These are phyloP conservation scores for Nepenthes alata DNA, from an alignment of 179 eudicot genomes.

Conservation along the genomic window DNA sequence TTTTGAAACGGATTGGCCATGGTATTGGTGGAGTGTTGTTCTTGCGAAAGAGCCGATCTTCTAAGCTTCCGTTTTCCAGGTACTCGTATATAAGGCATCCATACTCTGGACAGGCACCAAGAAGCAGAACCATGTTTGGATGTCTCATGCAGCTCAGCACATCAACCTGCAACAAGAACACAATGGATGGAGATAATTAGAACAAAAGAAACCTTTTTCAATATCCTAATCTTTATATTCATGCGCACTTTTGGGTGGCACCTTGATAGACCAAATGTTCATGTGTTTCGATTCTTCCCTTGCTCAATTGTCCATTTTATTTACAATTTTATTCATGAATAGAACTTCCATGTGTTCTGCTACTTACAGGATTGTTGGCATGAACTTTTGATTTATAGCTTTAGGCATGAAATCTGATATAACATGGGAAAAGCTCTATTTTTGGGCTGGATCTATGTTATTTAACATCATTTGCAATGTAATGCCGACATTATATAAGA, in stretches of 20 bases:
- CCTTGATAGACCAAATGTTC: too few relatives aligned
- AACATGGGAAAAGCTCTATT: too few relatives aligned
- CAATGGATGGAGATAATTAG: background rate
- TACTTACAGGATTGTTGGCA: too few relatives aligned
- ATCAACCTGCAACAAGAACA: slow-evolving; percentile 38
- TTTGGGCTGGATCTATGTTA: too few relatives aligned
- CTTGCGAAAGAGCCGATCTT: slow-evolving; percentile 53
- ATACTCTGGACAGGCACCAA: slow-evolving; percentile 72
- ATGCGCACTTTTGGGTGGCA: too few relatives aligned
- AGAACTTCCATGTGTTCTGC: too few relatives aligned
- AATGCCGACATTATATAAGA: too few relatives aligned
- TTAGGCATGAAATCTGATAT: too few relatives aligned
- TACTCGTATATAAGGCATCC: slow-evolving; percentile 81
- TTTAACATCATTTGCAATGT: too few relatives aligned
- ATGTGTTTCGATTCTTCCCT: background rate
- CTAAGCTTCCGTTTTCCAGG: slow-evolving; percentile 75
- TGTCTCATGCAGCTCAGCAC: slow-evolving; percentile 66
- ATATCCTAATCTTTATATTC: too few relatives aligned
- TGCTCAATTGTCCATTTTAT: background rate
- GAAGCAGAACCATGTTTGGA: slow-evolving; percentile 74
- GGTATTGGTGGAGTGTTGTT: slow-evolving; percentile 56
- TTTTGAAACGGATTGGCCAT: slow-evolving; percentile 55
- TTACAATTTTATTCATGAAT: background rate
- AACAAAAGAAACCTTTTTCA: too few relatives aligned
- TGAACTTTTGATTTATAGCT: too few relatives aligned